Evolutionary conservation across 257 asterid genomes (phyloP).

Genomic region (Penstemon barbatus): DNA sequence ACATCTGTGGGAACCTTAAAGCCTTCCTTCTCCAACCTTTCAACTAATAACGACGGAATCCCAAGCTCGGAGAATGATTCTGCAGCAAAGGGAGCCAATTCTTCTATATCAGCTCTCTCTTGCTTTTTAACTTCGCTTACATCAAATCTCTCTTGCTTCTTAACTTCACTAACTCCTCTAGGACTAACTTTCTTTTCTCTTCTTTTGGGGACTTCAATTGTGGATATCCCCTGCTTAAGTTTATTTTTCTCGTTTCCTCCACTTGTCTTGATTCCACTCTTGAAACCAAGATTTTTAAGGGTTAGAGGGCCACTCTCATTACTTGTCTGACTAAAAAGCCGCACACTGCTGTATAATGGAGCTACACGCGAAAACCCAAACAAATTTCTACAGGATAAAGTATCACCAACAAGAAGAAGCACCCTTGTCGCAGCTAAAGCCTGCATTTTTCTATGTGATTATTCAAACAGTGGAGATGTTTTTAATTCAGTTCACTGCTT

Average conservation of each 20-base stretch:
- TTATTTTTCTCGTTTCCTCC: slow-evolving; percentile 52
- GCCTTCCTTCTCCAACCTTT: slow-evolving; percentile 80
- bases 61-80: slow-evolving; percentile 85
- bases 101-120: slow-evolving; percentile 45
- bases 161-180: slow-evolving; percentile 30
- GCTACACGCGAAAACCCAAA: slow-evolving; percentile 41
- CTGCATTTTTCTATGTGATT: slow-evolving; percentile 39
- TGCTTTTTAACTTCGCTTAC: slow-evolving; percentile 31
- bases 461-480: slow-evolving; percentile 8
- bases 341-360: slow-evolving; percentile 42
- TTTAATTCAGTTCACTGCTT: slow-evolving; percentile 24
- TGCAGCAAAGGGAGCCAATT: slow-evolving; percentile 75
- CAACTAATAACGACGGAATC: slow-evolving; percentile 66
- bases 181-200: slow-evolving; percentile 44
- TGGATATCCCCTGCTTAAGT: slow-evolving; percentile 52
- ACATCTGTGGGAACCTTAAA: slow-evolving; percentile 82
- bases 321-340: slow-evolving; percentile 36
- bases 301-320: slow-evolving; percentile 59
- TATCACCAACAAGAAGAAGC: slow-evolving; percentile 49
- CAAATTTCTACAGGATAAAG: slow-evolving; percentile 42
- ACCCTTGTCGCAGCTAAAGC: slow-evolving; percentile 48
- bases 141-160: slow-evolving; percentile 43
- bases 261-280: slow-evolving; percentile 32
- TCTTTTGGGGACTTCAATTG: slow-evolving; percentile 59
- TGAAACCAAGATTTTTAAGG: slow-evolving; percentile 67